Percentiles rank a stretch among this genome's conserved stretches.
Evolutionary conservation across 2,329 filamentous ascomycete genomes (phyloP).

Genomic region (Phoma herbarum): DNA sequence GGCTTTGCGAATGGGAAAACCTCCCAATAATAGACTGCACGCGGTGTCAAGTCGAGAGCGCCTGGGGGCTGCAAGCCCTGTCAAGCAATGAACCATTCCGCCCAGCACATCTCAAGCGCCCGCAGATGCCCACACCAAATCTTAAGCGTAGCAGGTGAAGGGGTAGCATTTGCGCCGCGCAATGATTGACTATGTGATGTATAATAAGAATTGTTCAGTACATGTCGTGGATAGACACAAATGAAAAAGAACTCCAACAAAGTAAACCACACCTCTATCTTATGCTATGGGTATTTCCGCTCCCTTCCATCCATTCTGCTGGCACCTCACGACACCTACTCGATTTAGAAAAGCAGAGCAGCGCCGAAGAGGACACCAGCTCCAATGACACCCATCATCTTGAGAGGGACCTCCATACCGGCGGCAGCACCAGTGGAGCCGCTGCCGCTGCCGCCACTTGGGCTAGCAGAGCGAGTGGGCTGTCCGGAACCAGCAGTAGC

Average conservation of each 20-base stretch:
- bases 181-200: constrained; percentile 13
- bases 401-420: constrained; percentile 39
- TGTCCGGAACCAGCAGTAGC: constrained; percentile 42
- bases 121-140: no score
- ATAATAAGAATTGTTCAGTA: background rate
- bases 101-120: no score
- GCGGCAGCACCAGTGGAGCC: constrained; percentile 32
- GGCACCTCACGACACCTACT: background rate
- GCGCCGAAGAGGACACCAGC: constrained; percentile 46
- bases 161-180: constrained; percentile 11
- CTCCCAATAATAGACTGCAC: no score
- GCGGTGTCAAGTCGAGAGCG: no score
- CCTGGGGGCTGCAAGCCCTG: background rate
- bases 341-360: constrained; percentile 41
- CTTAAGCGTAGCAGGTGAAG: no score
- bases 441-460: constrained; percentile 15
- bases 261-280: constrained; percentile 14
- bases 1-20: no score
- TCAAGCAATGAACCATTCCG: background rate
- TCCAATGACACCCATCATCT: constrained; percentile 42
- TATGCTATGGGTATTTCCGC: constrained; percentile 19
- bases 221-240: background rate
- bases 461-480: constrained; percentile 36
- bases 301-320: background rate
- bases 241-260: constrained; percentile 13